Evolutionary conservation across 2,329 filamentous ascomycete species (phyloP).

Genomic region (Cercospora sp.): DNA sequence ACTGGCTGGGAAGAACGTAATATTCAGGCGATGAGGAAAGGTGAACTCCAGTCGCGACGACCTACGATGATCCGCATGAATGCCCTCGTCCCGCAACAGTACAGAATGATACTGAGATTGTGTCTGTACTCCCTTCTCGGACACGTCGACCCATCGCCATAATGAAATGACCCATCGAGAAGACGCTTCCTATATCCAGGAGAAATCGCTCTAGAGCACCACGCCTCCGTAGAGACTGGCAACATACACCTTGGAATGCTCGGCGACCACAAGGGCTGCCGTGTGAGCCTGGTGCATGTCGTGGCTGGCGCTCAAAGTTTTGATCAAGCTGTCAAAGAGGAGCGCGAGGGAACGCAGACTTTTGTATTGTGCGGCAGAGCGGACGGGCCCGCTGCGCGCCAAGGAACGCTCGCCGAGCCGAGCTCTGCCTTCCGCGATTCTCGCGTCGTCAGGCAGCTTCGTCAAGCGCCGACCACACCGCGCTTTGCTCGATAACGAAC

Average conservation of each 20-base stretch:
- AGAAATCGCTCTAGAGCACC: slow-evolving; percentile 64
- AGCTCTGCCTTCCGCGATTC: neutral
- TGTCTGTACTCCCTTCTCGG: slow-evolving; percentile 67
- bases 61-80: neutral
- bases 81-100: neutral
- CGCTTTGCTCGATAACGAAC: neutral
- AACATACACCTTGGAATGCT: slow-evolving; percentile 62
- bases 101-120: neutral
- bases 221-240: slow-evolving; percentile 62
- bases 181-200: slow-evolving; percentile 67
- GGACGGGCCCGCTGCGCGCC: neutral
- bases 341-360: slow-evolving; percentile 22
- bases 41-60: neutral
- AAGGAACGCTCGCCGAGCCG: neutral
- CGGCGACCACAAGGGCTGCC: slow-evolving; percentile 28
- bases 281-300: slow-evolving; percentile 55
- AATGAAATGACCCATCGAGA: slow-evolving; percentile 70
- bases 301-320: slow-evolving; percentile 69
- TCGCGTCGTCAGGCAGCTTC: neutral
- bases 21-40: neutral
- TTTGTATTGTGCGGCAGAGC: slow-evolving; percentile 10
- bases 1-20: no score
- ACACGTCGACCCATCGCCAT: slow-evolving; percentile 71
- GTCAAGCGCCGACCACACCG: slow-evolving; percentile 5
- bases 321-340: slow-evolving; percentile 51